Percentiles rank a stretch among this genome's conserved stretches.
phyloP scores from a whole-genome alignment of 257 asterid species.

The Knoxia roxburghii region DNA sequence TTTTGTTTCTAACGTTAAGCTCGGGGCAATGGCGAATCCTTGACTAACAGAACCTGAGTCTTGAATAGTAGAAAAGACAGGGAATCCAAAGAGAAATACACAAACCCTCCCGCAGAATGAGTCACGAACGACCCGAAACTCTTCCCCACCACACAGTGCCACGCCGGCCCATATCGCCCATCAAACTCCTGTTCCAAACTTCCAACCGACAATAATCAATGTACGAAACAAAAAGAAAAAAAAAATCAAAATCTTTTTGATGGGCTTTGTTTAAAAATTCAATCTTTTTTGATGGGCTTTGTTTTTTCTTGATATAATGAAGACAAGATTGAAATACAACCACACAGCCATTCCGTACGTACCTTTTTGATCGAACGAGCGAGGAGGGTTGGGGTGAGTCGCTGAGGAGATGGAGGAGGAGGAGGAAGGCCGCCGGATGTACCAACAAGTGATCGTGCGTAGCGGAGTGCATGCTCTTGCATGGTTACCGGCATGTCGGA shows the following conservation, averaged over 20 bases:
- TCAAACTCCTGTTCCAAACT: conserved; percentile 59
- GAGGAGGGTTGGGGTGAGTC: conserved; percentile 56
- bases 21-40: conserved; percentile 14
- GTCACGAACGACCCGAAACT: conserved; percentile 90
- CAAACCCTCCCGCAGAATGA: conserved; percentile 73
- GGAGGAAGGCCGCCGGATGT: not conserved
- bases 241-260: too few species aligned
- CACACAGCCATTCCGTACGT: not conserved
- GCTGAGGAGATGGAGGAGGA: conserved; percentile 33
- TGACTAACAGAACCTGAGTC: conserved; percentile 61
- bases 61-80: conserved; percentile 76
- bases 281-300: too few species aligned
- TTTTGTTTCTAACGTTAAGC: not conserved
- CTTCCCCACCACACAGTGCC: conserved; percentile 92
- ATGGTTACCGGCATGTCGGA: conserved; percentile 74
- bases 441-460: conserved; percentile 43
- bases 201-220: not conserved
- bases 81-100: conserved; percentile 68
- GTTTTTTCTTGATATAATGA: not conserved
- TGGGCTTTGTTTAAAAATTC: not conserved
- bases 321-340: not conserved
- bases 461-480: conserved; percentile 77
- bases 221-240: not conserved
- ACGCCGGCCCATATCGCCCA: conserved; percentile 77
- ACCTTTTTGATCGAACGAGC: conserved; percentile 82